Evolutionary conservation across 192 early-diverging fungal genomes (phyloP), one percentile per base, ranked within the genome.

Genomic region (Phlyctochytrium bullatum): DNA sequence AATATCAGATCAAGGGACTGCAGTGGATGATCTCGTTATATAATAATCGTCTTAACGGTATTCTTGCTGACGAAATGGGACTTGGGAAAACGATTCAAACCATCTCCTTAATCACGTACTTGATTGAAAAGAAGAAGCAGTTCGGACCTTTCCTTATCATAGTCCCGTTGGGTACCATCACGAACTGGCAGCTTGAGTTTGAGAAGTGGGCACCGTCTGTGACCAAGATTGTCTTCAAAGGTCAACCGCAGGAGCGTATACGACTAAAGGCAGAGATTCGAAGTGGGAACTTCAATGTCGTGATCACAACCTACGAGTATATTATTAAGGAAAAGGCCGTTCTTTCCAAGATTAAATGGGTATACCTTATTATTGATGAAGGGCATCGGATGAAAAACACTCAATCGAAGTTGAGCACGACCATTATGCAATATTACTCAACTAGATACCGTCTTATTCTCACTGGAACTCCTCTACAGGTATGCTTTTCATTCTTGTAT

Each of bases 381-480:
- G 97, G 97, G 65, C 97, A 99, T 76, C 91, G 97, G 63, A 93
- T 99, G 92, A 99, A 99, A 80, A 99, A 98, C 74, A 75, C 89
- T 36, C 80, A 93, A 34, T 92, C 92, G n/a, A 94, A 93, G 69
- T 81, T 99, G 36, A 90, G 91, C 24, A 76, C 79, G 3, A 94
- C 91, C 29, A 76, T 99, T 68, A 88, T 90, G 32, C 91, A 94
- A 72, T 89, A 88, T 76, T 99, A 99, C 76, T 80, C 77, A 29
- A 90, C 89, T 2, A 88, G 94, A 6, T 98, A 95, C 74, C 88
- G 96, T 31, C 80, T 98, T 51, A 97, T 99, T 80, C 79, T 99
- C 69, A 99, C 97, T 0, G 97, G 96, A 61, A 99, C 97, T 16
- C 97, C 97, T n/a, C 76, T 99, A 60, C 96, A 93, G 81, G 88